Evolutionary conservation across 805 yeast species (phyloP), one percentile per base, ranked within the genome.

Genomic region (Barnettozyma pratensis): DNA sequence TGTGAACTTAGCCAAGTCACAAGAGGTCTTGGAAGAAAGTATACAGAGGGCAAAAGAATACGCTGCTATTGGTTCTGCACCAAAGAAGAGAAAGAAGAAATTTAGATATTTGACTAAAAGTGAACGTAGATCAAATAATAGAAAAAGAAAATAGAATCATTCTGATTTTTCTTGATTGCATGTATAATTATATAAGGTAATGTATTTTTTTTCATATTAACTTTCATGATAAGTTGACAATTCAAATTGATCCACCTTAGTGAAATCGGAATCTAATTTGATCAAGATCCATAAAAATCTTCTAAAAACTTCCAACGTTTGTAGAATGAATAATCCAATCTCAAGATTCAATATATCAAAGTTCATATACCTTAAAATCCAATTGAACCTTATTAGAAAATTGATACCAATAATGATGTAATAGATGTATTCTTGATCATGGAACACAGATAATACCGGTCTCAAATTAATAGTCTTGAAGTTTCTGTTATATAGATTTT

Each of bases 271-370:
- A 56, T 94, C 98, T 14, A 91, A 68, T 60, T 94, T 84, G 61
- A 92, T 71, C 52, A 87, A 76, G 39, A 90, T 79, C 99, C 99
- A 94, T 45, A 89, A 67, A 81, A 91, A 87, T 61, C 99, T 76
- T 67, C 99, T 75, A 7, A 83, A 55, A 6, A 94, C 71, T 63
- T 94, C 99, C 46, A 91, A 66, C 4, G 79, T 55, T 59, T 91
- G 94, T 47, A 88, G 69, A 9, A 77, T 66, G 53, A 86, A 84
- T 48, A 81, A 75, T 1, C 94, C 91, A 29, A 73, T 65, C 54
- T 78, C 86, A 27, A 77, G 72, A 27, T 67, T 66, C 41, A 61
- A 64, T 35, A 69, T 50, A 6, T 9, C 35, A 8, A 41, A 38
- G 12, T 44, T n/a, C 6, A 42, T 27, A 19, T 77, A 55, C 58